Evolutionary conservation across 345 rosid genomes (phyloP).

Genomic region (Aurinia saxatilis): DNA sequence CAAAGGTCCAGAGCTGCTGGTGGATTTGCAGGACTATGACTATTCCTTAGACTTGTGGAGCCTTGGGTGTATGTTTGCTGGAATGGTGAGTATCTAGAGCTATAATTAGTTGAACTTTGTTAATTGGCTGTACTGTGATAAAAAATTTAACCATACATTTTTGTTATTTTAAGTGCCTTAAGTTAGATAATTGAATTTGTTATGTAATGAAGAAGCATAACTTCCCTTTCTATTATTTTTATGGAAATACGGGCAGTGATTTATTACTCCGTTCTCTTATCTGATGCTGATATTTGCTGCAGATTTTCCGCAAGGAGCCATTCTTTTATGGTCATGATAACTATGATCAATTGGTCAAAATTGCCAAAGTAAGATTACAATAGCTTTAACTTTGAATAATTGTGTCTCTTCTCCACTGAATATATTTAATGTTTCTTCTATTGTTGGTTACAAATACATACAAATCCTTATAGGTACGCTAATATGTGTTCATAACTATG

Average conservation of each 20-base stretch:
- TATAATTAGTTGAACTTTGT: neutral
- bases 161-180: neutral
- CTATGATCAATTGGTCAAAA: slow-evolving; percentile 93
- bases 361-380: slow-evolving; percentile 62
- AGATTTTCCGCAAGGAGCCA: slow-evolving; percentile 98
- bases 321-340: slow-evolving; percentile 99
- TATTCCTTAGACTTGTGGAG: slow-evolving; percentile 98
- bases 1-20: slow-evolving; percentile 98
- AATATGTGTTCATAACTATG: neutral
- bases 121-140: neutral
- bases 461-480: neutral
- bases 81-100: slow-evolving; percentile 60
- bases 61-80: slow-evolving; percentile 99
- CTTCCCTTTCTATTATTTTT: too few species aligned
- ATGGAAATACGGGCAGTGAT: neutral
- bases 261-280: neutral
- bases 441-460: neutral
- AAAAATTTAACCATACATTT: neutral
- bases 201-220: too few species aligned
- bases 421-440: neutral
- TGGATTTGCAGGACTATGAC: slow-evolving; percentile 96
- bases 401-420: neutral
- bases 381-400: slow-evolving; percentile 1
- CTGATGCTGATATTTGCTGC: slow-evolving; percentile 35
- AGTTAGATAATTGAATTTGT: neutral